Evolutionary conservation across 2,329 filamentous ascomycete genomes (phyloP), one percentile per base, ranked within the genome.

Genomic region (Trichoderma sp.): DNA sequence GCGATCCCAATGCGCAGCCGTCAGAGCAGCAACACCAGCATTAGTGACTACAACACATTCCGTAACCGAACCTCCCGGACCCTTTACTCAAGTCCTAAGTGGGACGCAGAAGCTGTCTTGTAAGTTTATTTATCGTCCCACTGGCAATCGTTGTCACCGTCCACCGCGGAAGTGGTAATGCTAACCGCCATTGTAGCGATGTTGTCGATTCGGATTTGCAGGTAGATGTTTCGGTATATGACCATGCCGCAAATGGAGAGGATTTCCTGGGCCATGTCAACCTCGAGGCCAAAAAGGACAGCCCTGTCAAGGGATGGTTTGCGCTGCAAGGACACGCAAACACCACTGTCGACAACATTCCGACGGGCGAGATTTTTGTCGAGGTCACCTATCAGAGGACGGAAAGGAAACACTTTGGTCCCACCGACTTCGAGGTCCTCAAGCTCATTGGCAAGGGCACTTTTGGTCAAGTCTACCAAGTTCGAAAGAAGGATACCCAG

Each of bases 381-480:
- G 92, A 95, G 76, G 91, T 97, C 71, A 87, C 89, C 23, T 99
- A 96, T 80, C 93, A 97, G 78, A 91, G 91, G 79, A 91, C 92
- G 1, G 94, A 97, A 74, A 95, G 93, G 85, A 97, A 91, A 81
- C 93, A 96, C 74, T 97, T 95, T 77, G 96, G 96, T 2, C 96
- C 96, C 3, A 94, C 94, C 75, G 96, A 99, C 80, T 99, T 99
- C 81, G 91, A 97, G 76, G 97, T 99, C 67, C 84, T 99, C 73
- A 96, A 97, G 81, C 89, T 99, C 71, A 98, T 99, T 75, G 96
- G 96, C 74, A 98, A 98, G 83, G 96, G 96, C 69, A 99, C 96
- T 0, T 99, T 99, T 80, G 96, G 96, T 1, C 96, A 99, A 81
- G 96, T 99, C 2, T 99, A 98, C 80, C 96, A 99, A 81, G 96